These are phyloP conservation scores for Fusarium longipes DNA, from an alignment of 2,329 filamentous ascomycete genomes.

Conservation along the genomic window DNA sequence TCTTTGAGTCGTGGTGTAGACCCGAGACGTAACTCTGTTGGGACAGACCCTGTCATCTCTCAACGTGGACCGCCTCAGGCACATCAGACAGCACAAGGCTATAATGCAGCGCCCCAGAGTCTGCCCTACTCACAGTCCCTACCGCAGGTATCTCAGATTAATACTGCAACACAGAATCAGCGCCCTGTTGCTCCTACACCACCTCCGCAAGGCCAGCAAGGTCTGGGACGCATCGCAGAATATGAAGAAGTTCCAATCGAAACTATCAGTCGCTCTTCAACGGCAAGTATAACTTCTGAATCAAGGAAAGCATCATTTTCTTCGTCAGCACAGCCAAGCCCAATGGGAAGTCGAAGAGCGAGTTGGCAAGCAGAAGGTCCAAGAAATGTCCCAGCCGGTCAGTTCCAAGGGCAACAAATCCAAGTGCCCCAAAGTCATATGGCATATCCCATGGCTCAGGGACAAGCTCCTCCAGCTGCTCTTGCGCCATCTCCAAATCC, in stretches of 20 bases:
- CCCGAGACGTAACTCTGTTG: constrained; percentile 37
- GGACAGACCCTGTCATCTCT: constrained; percentile 27
- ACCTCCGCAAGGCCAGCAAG: constrained; percentile 30
- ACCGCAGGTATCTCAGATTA: constrained; percentile 28
- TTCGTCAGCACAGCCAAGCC: constrained; percentile 35
- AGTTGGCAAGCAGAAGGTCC: constrained; percentile 39
- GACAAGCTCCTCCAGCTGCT: neutral
- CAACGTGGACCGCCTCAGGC: constrained; percentile 29
- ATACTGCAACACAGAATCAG: constrained; percentile 15
- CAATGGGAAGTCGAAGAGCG: constrained; percentile 35
- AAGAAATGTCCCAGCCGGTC: constrained; percentile 15
- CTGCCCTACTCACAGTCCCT: constrained; percentile 27
- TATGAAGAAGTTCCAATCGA: constrained; percentile 36
- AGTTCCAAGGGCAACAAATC: constrained; percentile 23
- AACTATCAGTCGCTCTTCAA: constrained; percentile 35
- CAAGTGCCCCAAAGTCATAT: constrained; percentile 10
- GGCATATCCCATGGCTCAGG: constrained; percentile 19
- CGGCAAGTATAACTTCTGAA: constrained; percentile 23
- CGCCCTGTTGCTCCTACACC: constrained; percentile 8
- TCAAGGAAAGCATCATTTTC: constrained; percentile 31
- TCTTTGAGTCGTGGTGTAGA: constrained; percentile 36
- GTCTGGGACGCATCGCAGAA: constrained; percentile 45
- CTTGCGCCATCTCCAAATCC: constrained; percentile 20
- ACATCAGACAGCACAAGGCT: constrained; percentile 9
- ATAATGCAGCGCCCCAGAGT: constrained; percentile 5